These are phyloP conservation scores for Dictyostelium firmibasis DNA, from an alignment of 78 protist species.

Conservation along the genomic window DNA sequence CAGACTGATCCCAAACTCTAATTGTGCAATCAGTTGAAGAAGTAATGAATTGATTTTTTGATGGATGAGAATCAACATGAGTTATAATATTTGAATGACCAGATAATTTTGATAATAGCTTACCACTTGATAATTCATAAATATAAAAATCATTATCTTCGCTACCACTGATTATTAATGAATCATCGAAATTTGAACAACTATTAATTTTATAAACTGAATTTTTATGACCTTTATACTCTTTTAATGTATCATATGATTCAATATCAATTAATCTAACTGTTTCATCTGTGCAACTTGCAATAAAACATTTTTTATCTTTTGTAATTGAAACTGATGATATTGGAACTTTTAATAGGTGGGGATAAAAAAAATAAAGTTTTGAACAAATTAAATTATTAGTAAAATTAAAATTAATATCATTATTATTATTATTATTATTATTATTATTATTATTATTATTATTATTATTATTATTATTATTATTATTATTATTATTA, in stretches of 20 bases:
- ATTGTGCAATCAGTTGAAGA: conserved; percentile 66
- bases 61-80: conserved; percentile 59
- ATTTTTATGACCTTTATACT: conserved; percentile 59
- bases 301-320: conserved; percentile 77
- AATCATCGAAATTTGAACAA: conserved; percentile 44
- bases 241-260: conserved; percentile 46
- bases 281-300: conserved; percentile 24
- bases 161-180: conserved; percentile 65
- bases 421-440: too few relatives aligned
- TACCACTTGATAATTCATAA: conserved; percentile 43
- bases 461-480: too few relatives aligned
- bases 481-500: too few relatives aligned
- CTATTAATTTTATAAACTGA: conserved; percentile 37
- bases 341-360: conserved; percentile 18
- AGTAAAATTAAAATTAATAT: too few relatives aligned
- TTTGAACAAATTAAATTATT: too few relatives aligned
- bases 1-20: conserved; percentile 28
- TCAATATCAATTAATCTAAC: conserved; percentile 68
- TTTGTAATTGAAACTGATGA: conserved; percentile 54
- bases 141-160: conserved; percentile 63
- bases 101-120: neutral
- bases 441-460: too few relatives aligned
- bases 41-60: conserved; percentile 27
- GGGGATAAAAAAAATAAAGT: neutral
- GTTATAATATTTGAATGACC: conserved; percentile 36